A percentile compares a stretch with the other conserved stretches of the same genome.
Evolutionary conservation across 2,329 filamentous ascomycete genomes (phyloP).

Genomic region (Hypoxylon sp.): DNA sequence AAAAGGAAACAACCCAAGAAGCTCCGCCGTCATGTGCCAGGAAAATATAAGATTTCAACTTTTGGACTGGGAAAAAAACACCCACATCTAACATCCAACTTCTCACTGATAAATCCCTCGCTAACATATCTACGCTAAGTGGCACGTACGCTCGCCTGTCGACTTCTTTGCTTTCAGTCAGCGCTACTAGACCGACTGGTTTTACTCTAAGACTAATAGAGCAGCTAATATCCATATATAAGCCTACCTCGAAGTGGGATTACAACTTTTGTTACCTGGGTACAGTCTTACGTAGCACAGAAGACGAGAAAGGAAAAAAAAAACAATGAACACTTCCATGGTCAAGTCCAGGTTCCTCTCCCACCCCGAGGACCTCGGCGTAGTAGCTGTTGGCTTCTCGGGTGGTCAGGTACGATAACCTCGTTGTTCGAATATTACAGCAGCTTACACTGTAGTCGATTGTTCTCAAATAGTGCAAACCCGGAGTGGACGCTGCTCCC

Average conservation of each 20-base stretch:
- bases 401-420: conserved; percentile 83
- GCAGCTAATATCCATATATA: neutral
- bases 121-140: neutral
- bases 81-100: conserved; percentile 11
- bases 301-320: neutral
- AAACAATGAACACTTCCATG: conserved; percentile 67
- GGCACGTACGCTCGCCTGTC: neutral
- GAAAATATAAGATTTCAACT: conserved; percentile 21
- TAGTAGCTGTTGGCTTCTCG: conserved; percentile 96
- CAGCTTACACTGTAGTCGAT: conserved; percentile 32
- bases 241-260: conserved; percentile 2
- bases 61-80: conserved; percentile 11
- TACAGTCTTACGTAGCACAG: neutral
- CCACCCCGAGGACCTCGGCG: conserved; percentile 83
- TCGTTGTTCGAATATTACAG: conserved; percentile 3
- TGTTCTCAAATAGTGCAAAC: conserved; percentile 73
- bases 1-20: conserved; percentile 26
- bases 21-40: conserved; percentile 40
- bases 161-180: neutral
- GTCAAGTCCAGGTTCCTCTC: conserved; percentile 82
- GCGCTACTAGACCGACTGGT: neutral
- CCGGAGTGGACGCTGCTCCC: conserved; percentile 91
- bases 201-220: neutral
- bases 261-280: neutral
- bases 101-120: conserved; percentile 8